Base-by-base conservation (phyloP, 2,329 filamentous ascomycete species). In the Emmonsia crescens region DNA sequence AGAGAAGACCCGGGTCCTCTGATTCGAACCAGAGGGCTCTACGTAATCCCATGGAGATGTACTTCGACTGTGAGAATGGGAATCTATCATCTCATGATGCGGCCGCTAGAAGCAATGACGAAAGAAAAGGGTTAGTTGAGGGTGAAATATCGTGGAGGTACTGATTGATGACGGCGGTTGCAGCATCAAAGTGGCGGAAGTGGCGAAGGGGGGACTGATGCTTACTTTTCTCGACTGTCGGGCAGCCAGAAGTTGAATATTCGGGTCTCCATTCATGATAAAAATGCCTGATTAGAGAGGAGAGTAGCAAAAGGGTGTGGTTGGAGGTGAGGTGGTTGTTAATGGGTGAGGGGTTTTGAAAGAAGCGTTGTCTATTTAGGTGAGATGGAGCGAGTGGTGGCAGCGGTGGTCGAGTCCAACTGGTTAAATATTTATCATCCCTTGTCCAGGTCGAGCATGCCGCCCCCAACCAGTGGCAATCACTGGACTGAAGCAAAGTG, bases 151-250 rank as follows among this genome's bases (percentile, higher is more conserved):
- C 29, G 16, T 31, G 24, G 38, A 21, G 29, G 44, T 29, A 16
- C 16, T 49, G 33, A n/a, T 51, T 21, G 12, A 48, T 14, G 9
- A 46, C 6, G 36, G 57, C n/a, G 36, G 55, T 21, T 27, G 33
- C 21, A 33, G 40, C 24, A 12, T 16, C 6, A 6, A 27, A n/a
- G 55, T 57, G 38, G 55, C 55, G 55, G 55, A 31, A 57, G 55
- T 40, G 44, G 33, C 33, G 48, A 54, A 46, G 21, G 40, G 44
- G 51, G n/a, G 54, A 40, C 5, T n/a, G 58, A 61, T 38, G 33
- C 62, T 58, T 57, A 77, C 75, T 73, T 76, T 77, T 68, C 70
- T 69, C 42, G 71, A 72, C 68, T 58, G 51, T 9, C 73, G 69
- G 65, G 72, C 68, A 64, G 68, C 68, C 67, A 76, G 63, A 60